Conservation (phyloP, 1,284 basidiomycete genomes). For the Sporisorium reilianum region DNA sequence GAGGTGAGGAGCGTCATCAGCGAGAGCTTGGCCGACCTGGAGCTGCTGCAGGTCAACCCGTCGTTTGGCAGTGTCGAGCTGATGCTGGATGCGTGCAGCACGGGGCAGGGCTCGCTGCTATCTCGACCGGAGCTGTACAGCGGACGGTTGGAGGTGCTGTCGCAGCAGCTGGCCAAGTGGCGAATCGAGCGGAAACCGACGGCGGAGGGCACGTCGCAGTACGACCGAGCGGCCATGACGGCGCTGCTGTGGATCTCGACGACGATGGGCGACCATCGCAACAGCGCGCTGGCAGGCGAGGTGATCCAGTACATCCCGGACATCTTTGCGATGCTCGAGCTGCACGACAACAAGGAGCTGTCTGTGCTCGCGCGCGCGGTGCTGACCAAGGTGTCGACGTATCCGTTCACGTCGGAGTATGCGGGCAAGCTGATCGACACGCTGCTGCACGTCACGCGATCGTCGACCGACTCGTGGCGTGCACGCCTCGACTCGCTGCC, state of each 20-base stretch:
- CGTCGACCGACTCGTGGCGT: slow-evolving; percentile 63
- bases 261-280: slow-evolving; percentile 65
- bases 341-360: slow-evolving; percentile 67
- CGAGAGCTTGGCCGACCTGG: slow-evolving; percentile 69
- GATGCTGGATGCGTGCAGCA: slow-evolving; percentile 77
- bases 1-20: slow-evolving; percentile 70
- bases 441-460: slow-evolving; percentile 55
- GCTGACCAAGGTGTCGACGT: slow-evolving; percentile 61
- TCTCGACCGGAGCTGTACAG: slow-evolving; percentile 73
- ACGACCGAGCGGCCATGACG: slow-evolving; percentile 64
- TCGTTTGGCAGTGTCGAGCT: slow-evolving; percentile 77
- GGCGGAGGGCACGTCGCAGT: slow-evolving; percentile 68
- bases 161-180: slow-evolving; percentile 61
- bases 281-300: slow-evolving; percentile 56
- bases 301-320: slow-evolving; percentile 64
- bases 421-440: slow-evolving; percentile 49
- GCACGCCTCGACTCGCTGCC: slow-evolving; percentile 63
- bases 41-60: slow-evolving; percentile 74
- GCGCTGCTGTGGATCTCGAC: slow-evolving; percentile 63
- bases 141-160: slow-evolving; percentile 73
- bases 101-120: slow-evolving; percentile 72
- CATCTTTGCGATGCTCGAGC: slow-evolving; percentile 66
- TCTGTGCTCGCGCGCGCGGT: slow-evolving; percentile 55
- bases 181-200: slow-evolving; percentile 68
- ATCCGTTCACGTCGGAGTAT: slow-evolving; percentile 53